A percentile compares a stretch with the other conserved stretches of the same genome.
These are phyloP conservation scores for Aureobasidium sp. DNA, from an alignment of 2,329 filamentous ascomycete genomes.

Conservation along the genomic window DNA sequence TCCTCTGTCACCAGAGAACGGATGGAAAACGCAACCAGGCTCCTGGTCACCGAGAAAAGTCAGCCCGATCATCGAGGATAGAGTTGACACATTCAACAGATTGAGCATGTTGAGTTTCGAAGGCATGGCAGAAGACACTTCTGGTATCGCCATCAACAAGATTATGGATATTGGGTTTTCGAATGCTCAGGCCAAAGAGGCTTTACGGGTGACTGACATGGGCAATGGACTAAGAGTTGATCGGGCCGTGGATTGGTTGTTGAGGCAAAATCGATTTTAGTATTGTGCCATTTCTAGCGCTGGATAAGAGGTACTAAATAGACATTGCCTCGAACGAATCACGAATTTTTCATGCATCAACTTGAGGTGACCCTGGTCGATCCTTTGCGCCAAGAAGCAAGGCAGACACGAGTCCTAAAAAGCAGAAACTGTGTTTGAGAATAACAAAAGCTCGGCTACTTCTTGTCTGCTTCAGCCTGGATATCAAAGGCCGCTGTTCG, in stretches of 20 bases:
- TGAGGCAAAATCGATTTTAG: constrained; percentile 30
- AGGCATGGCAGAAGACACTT: constrained; percentile 43
- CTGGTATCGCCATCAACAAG: constrained; percentile 49
- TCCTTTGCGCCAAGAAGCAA: too few species aligned
- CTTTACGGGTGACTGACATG: constrained; percentile 52
- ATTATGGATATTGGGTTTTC: constrained; percentile 57
- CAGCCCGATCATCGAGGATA: constrained; percentile 26
- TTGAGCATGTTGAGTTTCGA: constrained; percentile 23
- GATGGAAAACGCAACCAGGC: not conserved
- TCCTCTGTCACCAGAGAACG: not conserved
- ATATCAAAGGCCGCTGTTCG: too few species aligned
- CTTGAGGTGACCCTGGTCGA: too few species aligned
- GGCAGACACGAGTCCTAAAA: too few species aligned
- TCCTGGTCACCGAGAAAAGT: constrained; percentile 19
- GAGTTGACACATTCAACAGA: constrained; percentile 22
- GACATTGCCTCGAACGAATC: not conserved
- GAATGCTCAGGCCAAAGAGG: constrained; percentile 48
- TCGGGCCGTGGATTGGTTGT: constrained; percentile 50
- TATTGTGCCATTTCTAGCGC: constrained; percentile 6
- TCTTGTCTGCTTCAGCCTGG: too few species aligned
- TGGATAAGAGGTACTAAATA: not conserved
- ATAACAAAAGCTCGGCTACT: too few species aligned
- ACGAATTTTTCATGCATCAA: not conserved
- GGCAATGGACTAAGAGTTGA: constrained; percentile 53
- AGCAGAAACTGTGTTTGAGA: too few species aligned